Evolutionary conservation across 768 basidiomycete genomes (phyloP).

Genomic region (Sutorius australiensis): DNA sequence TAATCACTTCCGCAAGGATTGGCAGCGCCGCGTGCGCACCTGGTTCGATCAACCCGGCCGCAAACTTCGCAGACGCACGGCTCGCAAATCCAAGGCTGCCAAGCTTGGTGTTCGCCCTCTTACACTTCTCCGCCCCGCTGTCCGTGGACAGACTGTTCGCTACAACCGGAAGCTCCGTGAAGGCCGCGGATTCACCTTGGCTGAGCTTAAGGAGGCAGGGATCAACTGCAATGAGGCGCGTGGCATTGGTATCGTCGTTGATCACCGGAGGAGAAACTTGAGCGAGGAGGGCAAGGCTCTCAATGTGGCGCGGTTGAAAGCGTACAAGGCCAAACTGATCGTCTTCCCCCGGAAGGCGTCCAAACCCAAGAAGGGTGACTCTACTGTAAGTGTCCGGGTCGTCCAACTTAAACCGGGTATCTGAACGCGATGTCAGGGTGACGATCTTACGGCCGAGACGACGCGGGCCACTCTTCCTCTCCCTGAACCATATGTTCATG

Average conservation of each 20-base stretch:
- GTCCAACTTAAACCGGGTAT: not conserved
- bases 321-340: conserved; percentile 88
- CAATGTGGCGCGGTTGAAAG: conserved; percentile 91
- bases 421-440: conserved; percentile 48
- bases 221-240: conserved; percentile 91
- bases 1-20: conserved; percentile 99
- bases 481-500: conserved; percentile 62
- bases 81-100: conserved; percentile 88
- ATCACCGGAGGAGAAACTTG: conserved; percentile 94
- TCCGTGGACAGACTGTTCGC: conserved; percentile 92
- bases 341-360: conserved; percentile 95
- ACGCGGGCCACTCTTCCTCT: conserved; percentile 67
- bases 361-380: conserved; percentile 96
- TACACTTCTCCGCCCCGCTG: conserved; percentile 90
- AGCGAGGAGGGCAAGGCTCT: conserved; percentile 95
- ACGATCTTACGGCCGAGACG: conserved; percentile 74
- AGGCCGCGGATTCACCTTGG: conserved; percentile 93
- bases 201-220: conserved; percentile 95
- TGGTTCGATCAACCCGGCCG: conserved; percentile 99
- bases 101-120: conserved; percentile 89
- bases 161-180: conserved; percentile 98
- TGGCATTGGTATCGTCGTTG: conserved; percentile 90
- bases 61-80: conserved; percentile 91
- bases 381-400: conserved; percentile 56
- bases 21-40: conserved; percentile 94